phyloP scores from a whole-genome alignment of 1,284 basidiomycete species.

The Apiotrichum brassicae region DNA sequence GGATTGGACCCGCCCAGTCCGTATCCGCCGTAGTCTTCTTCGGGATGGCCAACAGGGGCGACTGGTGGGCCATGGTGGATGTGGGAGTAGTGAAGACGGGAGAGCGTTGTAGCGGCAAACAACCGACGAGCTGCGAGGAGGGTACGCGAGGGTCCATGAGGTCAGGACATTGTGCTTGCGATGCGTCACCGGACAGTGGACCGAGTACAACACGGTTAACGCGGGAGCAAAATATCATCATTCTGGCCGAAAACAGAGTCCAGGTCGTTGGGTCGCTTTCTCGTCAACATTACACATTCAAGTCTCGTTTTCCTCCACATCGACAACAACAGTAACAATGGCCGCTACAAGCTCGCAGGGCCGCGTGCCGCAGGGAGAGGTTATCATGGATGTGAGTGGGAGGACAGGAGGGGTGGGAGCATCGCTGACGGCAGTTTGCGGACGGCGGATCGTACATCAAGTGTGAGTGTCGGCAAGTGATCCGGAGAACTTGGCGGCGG shows the following conservation, averaged over 20 bases:
- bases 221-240: neutral
- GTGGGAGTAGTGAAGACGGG: neutral
- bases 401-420: neutral
- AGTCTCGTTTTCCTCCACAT: neutral
- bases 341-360: conserved; percentile 27
- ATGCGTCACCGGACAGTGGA: neutral
- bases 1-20: conserved; percentile 86
- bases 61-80: conserved; percentile 42
- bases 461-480: conserved; percentile 18
- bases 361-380: conserved; percentile 39
- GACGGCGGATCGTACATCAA: conserved; percentile 43
- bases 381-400: conserved; percentile 39
- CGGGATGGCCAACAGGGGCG: conserved; percentile 51
- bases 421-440: conserved; percentile 30
- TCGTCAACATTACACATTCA: neutral
- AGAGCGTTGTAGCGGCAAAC: no score
- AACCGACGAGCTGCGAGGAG: no score
- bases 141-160: no score
- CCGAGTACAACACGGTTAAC: no score
- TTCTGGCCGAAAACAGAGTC: no score
- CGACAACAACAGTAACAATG: conserved; percentile 10
- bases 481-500: neutral
- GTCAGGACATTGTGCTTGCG: no score
- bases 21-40: conserved; percentile 56
- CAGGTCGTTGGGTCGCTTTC: neutral